phyloP scores from a whole-genome alignment of 306 rosid species.

The Sindora glabra region DNA sequence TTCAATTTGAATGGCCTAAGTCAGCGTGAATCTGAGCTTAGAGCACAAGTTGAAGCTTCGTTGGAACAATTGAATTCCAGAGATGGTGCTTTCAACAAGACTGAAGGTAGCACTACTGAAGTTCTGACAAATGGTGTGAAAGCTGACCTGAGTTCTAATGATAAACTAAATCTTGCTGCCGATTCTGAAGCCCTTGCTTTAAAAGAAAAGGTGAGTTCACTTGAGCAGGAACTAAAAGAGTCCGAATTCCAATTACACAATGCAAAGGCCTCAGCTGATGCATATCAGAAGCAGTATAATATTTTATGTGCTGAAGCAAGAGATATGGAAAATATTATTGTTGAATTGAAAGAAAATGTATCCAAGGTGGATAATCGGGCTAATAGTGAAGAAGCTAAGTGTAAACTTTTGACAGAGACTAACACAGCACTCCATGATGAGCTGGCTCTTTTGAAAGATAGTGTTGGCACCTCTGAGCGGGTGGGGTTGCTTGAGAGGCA shows the following conservation, averaged over 20 bases:
- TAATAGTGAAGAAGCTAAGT: constrained; percentile 34
- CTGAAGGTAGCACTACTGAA: constrained; percentile 23
- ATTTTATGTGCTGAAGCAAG: constrained; percentile 18
- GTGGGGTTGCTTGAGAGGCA: constrained; percentile 48
- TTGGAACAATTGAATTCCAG: constrained; percentile 33
- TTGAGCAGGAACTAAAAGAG: constrained; percentile 54
- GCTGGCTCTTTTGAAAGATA: constrained; percentile 29
- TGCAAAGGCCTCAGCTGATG: constrained; percentile 34
- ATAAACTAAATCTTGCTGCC: constrained; percentile 30
- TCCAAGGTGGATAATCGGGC: constrained; percentile 40
- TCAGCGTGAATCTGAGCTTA: constrained; percentile 56
- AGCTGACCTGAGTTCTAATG: constrained; percentile 36
- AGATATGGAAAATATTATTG: constrained; percentile 29
- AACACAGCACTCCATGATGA: constrained; percentile 35
- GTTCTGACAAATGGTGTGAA: constrained; percentile 25
- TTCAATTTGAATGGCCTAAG: constrained; percentile 48
- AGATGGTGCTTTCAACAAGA: constrained; percentile 21
- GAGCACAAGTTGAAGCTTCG: constrained; percentile 38
- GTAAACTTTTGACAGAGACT: constrained; percentile 25
- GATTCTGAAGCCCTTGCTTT: constrained; percentile 32
- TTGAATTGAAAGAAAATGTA: constrained; percentile 28
- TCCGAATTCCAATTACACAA: constrained; percentile 32
- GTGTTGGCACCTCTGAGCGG: constrained; percentile 23
- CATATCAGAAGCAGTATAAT: constrained; percentile 31
- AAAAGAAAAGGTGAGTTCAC: constrained; percentile 35